Evolutionary conservation across 192 early-diverging fungal genomes (phyloP).

Genomic region (Backusella tuberculispora): DNA sequence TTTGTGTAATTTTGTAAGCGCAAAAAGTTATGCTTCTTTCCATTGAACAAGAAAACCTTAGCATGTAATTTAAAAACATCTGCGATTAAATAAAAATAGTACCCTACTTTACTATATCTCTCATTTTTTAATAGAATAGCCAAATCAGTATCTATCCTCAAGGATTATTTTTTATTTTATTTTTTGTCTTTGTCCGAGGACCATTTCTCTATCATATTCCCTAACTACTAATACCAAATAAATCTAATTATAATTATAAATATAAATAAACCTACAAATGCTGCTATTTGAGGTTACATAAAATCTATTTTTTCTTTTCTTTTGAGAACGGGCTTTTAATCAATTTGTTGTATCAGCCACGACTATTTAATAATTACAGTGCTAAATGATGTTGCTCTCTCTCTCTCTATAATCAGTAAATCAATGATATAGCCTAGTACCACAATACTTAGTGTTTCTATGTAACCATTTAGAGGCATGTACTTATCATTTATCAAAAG

Average conservation of each 20-base stretch:
- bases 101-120: neutral
- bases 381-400: neutral
- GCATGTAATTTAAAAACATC: neutral
- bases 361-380: neutral
- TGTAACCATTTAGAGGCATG: neutral
- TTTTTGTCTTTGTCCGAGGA: neutral
- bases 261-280: neutral
- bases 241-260: neutral
- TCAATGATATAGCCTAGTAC: neutral
- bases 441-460: neutral
- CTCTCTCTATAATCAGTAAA: no score
- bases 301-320: neutral
- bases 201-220: neutral
- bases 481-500: neutral
- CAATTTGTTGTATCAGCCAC: neutral
- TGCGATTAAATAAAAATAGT: neutral
- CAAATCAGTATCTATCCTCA: neutral
- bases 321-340: neutral
- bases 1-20: no score
- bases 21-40: neutral
- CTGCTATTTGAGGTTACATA: neutral
- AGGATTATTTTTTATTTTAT: neutral
- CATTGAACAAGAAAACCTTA: neutral
- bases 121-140: constrained; percentile 2
- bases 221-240: neutral